A percentile compares a stretch with the other conserved stretches of the same genome.
phyloP scores from a whole-genome alignment of 352 stramenopile genomes.

The Phytopythium montanum region DNA sequence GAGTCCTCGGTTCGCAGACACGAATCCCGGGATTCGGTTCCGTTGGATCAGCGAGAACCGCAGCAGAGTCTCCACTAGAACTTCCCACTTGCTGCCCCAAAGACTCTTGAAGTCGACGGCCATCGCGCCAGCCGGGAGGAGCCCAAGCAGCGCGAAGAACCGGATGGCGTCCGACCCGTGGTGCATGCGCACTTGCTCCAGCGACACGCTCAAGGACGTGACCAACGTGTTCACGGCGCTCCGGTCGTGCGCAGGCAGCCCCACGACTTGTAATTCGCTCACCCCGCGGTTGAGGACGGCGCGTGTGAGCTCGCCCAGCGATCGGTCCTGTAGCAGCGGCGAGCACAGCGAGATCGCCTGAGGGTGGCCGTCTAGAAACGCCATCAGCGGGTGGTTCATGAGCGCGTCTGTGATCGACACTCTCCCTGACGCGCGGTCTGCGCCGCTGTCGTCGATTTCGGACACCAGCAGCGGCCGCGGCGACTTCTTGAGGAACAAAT shows the following conservation, averaged over 20 bases:
- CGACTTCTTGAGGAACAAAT: constrained; percentile 78
- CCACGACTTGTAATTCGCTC: constrained; percentile 64
- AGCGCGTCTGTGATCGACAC: constrained; percentile 53
- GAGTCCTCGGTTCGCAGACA: constrained; percentile 47
- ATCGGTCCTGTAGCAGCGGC: constrained; percentile 68
- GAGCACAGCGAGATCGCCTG: constrained; percentile 80
- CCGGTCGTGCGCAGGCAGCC: constrained; percentile 55
- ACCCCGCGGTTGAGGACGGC: constrained; percentile 65
- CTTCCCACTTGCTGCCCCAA: constrained; percentile 63
- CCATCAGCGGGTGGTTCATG: constrained; percentile 68
- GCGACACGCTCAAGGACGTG: constrained; percentile 66
- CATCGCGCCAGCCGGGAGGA: constrained; percentile 71
- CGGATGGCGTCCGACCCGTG: constrained; percentile 64
- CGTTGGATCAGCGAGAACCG: constrained; percentile 76
- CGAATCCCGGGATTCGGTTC: constrained; percentile 67
- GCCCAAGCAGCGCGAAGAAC: constrained; percentile 70
- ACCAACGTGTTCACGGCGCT: constrained; percentile 76
- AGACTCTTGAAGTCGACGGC: constrained; percentile 75
- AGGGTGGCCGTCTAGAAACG: constrained; percentile 75
- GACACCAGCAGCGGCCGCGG: constrained; percentile 60
- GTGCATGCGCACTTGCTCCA: constrained; percentile 69
- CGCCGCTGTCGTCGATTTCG: constrained; percentile 50
- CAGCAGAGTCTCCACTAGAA: constrained; percentile 56
- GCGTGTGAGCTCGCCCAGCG: constrained; percentile 68
- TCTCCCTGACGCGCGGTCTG: constrained; percentile 13